These are phyloP conservation scores for Deinandra increscens DNA, from an alignment of 129 eudicot genomes.

Conservation along the genomic window DNA sequence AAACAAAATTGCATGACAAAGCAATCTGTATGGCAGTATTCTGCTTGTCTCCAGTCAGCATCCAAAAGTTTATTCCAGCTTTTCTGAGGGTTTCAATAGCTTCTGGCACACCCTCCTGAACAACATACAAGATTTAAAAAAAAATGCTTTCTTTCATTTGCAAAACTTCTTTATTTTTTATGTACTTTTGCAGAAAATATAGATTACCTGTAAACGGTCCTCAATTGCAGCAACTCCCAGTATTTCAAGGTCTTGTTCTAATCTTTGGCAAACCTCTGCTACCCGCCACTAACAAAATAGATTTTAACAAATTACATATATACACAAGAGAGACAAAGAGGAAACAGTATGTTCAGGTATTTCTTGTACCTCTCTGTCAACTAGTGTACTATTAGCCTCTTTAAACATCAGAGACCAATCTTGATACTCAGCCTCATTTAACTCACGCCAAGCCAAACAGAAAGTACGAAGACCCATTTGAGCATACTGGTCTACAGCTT, in stretches of 20 bases:
- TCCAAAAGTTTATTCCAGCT: constrained; percentile 99
- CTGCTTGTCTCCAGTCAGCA: constrained; percentile 99
- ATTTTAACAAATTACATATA: neutral
- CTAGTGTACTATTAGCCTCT: constrained; percentile 92
- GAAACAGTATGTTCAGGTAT: neutral
- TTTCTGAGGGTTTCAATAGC: constrained; percentile 81
- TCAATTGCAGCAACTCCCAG: constrained; percentile 99
- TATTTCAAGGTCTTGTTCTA: constrained; percentile 80
- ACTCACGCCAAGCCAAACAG: constrained; percentile 94
- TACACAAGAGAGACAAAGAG: neutral
- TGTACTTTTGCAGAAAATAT: neutral
- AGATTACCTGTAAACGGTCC: constrained; percentile 87
- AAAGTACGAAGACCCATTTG: constrained; percentile 92
- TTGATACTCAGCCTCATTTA: constrained; percentile 70
- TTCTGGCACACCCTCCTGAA: constrained; percentile 94
- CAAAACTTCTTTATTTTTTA: neutral
- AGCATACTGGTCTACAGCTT: constrained; percentile 93
- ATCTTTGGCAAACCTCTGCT: constrained; percentile 91
- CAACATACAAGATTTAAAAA: constrained; percentile 17
- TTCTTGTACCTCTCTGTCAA: constrained; percentile 81
- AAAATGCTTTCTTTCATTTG: neutral
- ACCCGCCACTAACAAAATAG: constrained; percentile 72
- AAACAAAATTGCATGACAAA: constrained; percentile 89
- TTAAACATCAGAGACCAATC: constrained; percentile 87
- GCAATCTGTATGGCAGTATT: constrained; percentile 95